Evolutionary conservation across 2,329 filamentous ascomycete species (phyloP), one percentile per base, ranked within the genome.

Genomic region (Geosmithia morbida): DNA sequence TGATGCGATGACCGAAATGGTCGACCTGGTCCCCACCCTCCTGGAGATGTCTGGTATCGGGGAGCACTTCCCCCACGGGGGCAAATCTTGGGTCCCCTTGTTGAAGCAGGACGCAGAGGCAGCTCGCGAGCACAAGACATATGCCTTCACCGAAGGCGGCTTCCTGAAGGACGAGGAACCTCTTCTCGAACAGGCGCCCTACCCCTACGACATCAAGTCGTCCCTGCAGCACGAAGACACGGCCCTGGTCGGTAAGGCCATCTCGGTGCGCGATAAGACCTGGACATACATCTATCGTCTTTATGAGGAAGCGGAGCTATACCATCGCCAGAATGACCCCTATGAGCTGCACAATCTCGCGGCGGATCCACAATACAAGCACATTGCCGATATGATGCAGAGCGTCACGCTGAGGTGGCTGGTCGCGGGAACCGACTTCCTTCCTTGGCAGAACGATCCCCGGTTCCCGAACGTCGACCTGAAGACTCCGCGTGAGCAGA

Each of bases 151-250:
- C 2, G 67, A 72, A 51, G 68, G 67, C 0, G 67, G 68, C 0
- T 72, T 71, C 49, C 54, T 71, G 2, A 58, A 55, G 0, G 60
- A 55, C 1, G 68, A 72, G 46, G 69, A 72, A 46, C 68, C 68
- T 2, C 54, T 72, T 1, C 55, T 72, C 0, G 68, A 72, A 48
- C 61, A 66, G 46, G 58, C 61, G 0, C 61, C 62, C 0, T 72
- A 63, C 33, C 67, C 68, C 0, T 72, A 71, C 47, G 68, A 71
- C 44, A 60, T 72, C 44, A 71, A 72, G 50, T 61, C 61, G 0
- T 58, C 55, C 0, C 59, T 72, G 5, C 69, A 71, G 50, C 68
- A 72, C 49, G 60, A 68, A 11, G 65, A 71, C 44, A 66, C 66
- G 0, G 56, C 55, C 0, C 49, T 70, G 0, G 67, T 69, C 0